phyloP scores from a whole-genome alignment of 345 rosid genomes.

The Populus simonii region DNA sequence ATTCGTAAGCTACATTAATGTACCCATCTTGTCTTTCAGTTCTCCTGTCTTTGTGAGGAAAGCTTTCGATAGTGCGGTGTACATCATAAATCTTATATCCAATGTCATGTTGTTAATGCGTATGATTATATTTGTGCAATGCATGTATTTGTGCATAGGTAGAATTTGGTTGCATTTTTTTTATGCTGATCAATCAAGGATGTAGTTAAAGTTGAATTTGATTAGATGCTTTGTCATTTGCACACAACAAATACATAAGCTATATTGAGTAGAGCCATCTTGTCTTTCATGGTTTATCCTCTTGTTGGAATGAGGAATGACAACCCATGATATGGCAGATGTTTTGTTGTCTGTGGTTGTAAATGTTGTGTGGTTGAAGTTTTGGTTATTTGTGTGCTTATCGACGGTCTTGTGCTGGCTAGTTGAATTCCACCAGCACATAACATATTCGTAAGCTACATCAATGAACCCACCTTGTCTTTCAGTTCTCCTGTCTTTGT shows the following conservation, averaged over 20 bases:
- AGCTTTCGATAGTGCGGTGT: conserved; percentile 32
- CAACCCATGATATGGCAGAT: no score
- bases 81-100: not conserved
- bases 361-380: not conserved
- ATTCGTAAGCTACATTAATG: conserved; percentile 46
- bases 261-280: no score
- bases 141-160: no score
- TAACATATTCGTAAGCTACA: conserved; percentile 58
- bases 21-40: conserved; percentile 29
- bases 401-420: conserved; percentile 48
- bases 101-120: not conserved
- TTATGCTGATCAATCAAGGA: not conserved
- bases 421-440: conserved; percentile 30
- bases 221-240: no score
- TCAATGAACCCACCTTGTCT: conserved; percentile 18
- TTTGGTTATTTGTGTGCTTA: conserved; percentile 15
- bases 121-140: not conserved
- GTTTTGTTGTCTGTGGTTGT: not conserved
- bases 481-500: conserved; percentile 20
- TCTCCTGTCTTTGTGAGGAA: conserved; percentile 16
- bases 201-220: not conserved
- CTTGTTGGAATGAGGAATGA: not conserved
- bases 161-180: not conserved
- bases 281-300: conserved; percentile 12
- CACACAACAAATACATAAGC: no score